phyloP scores from a whole-genome alignment of 768 basidiomycete species.

The Serendipita sp. region DNA sequence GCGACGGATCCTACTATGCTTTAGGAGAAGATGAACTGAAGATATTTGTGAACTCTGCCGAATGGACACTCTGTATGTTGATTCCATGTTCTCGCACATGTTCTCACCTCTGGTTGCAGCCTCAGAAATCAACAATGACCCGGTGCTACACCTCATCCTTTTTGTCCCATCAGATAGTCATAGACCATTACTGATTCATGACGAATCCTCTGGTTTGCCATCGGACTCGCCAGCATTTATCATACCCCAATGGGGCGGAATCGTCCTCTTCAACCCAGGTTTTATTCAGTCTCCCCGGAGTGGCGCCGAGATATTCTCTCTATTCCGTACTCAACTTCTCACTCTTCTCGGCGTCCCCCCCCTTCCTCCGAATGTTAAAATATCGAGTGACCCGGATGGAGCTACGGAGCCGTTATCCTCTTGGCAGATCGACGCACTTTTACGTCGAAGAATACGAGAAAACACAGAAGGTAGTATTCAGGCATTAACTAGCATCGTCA shows the following conservation, averaged over 20 bases:
- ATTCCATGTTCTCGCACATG: background rate
- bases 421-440: slow-evolving; percentile 73
- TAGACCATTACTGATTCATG: slow-evolving; percentile 51
- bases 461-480: slow-evolving; percentile 53
- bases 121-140: slow-evolving; percentile 83
- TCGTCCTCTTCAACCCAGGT: slow-evolving; percentile 57
- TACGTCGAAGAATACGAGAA: slow-evolving; percentile 52
- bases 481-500: slow-evolving; percentile 66
- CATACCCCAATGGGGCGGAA: slow-evolving; percentile 86
- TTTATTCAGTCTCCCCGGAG: slow-evolving; percentile 20
- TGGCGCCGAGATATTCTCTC: slow-evolving; percentile 31
- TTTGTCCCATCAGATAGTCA: slow-evolving; percentile 65
- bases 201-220: slow-evolving; percentile 35
- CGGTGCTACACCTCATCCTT: slow-evolving; percentile 81
- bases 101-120: slow-evolving; percentile 30
- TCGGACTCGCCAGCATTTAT: slow-evolving; percentile 56
- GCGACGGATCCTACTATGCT: slow-evolving; percentile 29
- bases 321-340: slow-evolving; percentile 57
- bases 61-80: slow-evolving; percentile 76
- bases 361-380: slow-evolving; percentile 33
- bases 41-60: slow-evolving; percentile 88
- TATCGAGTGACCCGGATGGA: slow-evolving; percentile 12
- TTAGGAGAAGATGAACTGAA: slow-evolving; percentile 72
- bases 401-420: slow-evolving; percentile 27
- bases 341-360: slow-evolving; percentile 66